A percentile compares a stretch with the other conserved stretches of the same genome.
Evolutionary conservation across 1,139 yeast species (phyloP).

Genomic region (Yueomyces sp.): DNA sequence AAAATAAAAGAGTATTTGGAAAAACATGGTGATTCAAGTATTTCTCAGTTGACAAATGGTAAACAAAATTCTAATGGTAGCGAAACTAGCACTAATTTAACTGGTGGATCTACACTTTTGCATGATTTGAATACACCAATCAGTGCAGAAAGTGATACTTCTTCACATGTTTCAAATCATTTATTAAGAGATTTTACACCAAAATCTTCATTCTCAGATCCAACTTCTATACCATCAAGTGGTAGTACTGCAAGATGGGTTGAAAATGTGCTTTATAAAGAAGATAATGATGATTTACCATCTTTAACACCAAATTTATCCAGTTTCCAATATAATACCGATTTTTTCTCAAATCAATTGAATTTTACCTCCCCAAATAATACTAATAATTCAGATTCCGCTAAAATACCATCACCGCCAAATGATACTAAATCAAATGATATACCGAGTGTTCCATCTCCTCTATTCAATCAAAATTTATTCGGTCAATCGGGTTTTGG

Average conservation of each 20-base stretch:
- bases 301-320: not conserved
- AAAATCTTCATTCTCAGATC: not conserved
- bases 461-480: too few relatives aligned
- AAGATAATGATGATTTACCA: slow-evolving; percentile 10
- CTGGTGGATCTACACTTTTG: not conserved
- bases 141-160: slow-evolving; percentile 1
- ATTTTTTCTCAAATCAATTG: slow-evolving; percentile 17
- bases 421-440: not conserved
- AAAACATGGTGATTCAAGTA: not conserved
- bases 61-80: not conserved
- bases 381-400: not conserved
- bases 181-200: not conserved
- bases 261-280: slow-evolving; percentile 13
- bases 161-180: slow-evolving; percentile 2
- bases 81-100: not conserved
- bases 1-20: slow-evolving; percentile 6
- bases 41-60: not conserved
- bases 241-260: slow-evolving; percentile 15
- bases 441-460: too few relatives aligned
- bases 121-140: slow-evolving; percentile 1
- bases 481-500: too few relatives aligned
- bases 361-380: slow-evolving; percentile 20
- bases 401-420: not conserved
- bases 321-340: slow-evolving; percentile 6
- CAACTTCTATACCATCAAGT: slow-evolving; percentile 5